phyloP scores from a whole-genome alignment of 2,329 filamentous ascomycete genomes.

The Phialophora macrospora region DNA sequence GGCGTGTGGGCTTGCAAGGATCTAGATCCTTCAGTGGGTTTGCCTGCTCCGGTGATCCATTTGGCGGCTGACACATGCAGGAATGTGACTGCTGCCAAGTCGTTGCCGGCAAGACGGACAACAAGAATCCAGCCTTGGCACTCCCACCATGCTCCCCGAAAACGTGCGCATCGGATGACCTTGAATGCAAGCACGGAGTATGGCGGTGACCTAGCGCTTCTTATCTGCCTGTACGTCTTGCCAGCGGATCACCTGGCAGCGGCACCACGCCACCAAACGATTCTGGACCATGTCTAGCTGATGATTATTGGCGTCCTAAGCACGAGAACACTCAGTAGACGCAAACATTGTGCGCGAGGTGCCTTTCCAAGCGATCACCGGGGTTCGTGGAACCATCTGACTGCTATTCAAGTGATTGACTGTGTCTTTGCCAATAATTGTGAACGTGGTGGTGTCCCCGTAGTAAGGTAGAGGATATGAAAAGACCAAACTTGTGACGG shows the following conservation, averaged over 20 bases:
- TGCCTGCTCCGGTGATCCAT: neutral
- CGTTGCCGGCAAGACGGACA: neutral
- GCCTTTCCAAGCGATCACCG: neutral
- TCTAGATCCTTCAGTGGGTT: neutral
- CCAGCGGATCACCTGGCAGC: neutral
- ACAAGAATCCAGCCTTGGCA: neutral
- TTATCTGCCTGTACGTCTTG: neutral
- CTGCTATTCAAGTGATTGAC: neutral
- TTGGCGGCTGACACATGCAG: neutral
- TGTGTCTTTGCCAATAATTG: no score
- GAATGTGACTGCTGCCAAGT: neutral
- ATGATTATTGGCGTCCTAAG: neutral
- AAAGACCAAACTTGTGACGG: no score
- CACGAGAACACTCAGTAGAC: neutral
- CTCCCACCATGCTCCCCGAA: neutral
- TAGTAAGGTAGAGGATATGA: no score
- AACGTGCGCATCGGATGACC: neutral
- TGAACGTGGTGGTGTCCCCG: no score
- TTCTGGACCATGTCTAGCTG: neutral
- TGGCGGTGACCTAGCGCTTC: neutral
- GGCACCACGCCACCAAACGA: neutral
- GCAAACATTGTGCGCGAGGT: neutral
- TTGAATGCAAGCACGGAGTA: neutral
- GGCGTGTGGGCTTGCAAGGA: neutral
- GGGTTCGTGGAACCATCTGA: conserved; percentile 9